Evolutionary conservation across 2,329 filamentous ascomycete species (phyloP), one percentile per base, ranked within the genome.

Genomic region (Colletotrichum limetticola): DNA sequence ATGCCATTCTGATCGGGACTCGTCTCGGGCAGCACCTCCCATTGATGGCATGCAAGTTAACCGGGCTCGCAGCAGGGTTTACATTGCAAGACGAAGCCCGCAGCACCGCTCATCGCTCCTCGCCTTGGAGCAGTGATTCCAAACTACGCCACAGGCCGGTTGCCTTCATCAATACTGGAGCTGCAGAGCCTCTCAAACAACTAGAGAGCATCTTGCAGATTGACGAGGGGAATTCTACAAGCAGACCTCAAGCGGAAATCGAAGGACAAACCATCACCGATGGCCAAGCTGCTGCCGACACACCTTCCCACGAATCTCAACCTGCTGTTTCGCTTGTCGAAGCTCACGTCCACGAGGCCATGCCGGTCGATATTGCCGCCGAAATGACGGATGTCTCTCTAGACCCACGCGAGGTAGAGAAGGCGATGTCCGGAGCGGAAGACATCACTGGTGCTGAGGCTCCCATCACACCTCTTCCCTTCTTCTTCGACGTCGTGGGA

Each of bases 101-200:
- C 19, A 76, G 71, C 67, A 79, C 77, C 35, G 69, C 72, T 14
- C 74, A 76, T 65, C 85, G 86, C 62, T 82, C 83, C 42, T 82
- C 82, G 0, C 76, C 76, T n/a, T 85, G 82, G 82, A 81, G 79
- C 19, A 75, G 77, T 37, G 83, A 82, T 68, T 79, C 80, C 24
- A 85, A 81, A 60, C 80, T 91, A 11, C 83, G 89, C 66, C 80
- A 83, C 56, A 84, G 83, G 55, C 89, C 89, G 1, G 83, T 91
- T 4, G 74, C 74, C 0, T 91, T 91, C 68, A 80, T 90, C 59
- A 90, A 88, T 72, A 85, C 85, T n/a, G 89, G 89, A 5, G 77
- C 83, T 55, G 85, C 85, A 60, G 83, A 90, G 56, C 88, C 88
- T 4, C 78, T 89, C 4, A 83, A 87, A 68, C 79, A 85, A 7